Base-by-base conservation (phyloP, 768 basidiomycete genomes). In the Lentinula detonsa region DNA sequence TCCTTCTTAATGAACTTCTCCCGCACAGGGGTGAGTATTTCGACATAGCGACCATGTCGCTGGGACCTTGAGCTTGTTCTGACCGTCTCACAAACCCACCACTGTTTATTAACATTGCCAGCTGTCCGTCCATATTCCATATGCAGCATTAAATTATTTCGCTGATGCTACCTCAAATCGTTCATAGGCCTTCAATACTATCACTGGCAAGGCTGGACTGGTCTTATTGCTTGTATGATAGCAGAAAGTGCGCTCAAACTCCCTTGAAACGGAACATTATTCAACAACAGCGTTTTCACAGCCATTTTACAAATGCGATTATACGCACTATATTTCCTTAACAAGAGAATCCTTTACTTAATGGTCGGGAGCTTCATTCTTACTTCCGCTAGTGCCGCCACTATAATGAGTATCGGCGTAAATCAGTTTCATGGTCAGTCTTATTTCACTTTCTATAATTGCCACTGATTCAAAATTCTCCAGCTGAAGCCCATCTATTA, bases 161-260 rank as follows among this genome's bases (percentile, higher is more conserved):
- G 11, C 15, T 31, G 35, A 43, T 40, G 4, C 23, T 37, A 18
- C 15, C 37, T n/a, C 37, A 43, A 34, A 33, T 57, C 7, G 2
- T 1, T 28, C 28, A 13, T 50, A 81, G 81, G 83, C 65, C 65
- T 70, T 10, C 64, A 59, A 15, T 84, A 81, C 71, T 83, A 82
- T 64, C 73, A 70, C 63, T 85, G 85, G 84, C 83, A 85, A 76
- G 84, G 84, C 21, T 83, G 81, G 76, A 84, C 84, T 1, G 84
- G 84, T 9, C 65, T 85, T 33, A 69, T 82, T 42, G 74, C 78
- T 40, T 81, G 78, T 68, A 76, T 84, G 68, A 72, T 85, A 42
- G 80, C 83, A 23, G 81, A 86, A 76, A 70, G 85, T 85, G 49
- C 33, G 77, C 65, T 18, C 23, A 37, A 49, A 18, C 18, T 34